Evolutionary conservation across 257 asterid genomes (phyloP).

Genomic region (Cordia subcordata): DNA sequence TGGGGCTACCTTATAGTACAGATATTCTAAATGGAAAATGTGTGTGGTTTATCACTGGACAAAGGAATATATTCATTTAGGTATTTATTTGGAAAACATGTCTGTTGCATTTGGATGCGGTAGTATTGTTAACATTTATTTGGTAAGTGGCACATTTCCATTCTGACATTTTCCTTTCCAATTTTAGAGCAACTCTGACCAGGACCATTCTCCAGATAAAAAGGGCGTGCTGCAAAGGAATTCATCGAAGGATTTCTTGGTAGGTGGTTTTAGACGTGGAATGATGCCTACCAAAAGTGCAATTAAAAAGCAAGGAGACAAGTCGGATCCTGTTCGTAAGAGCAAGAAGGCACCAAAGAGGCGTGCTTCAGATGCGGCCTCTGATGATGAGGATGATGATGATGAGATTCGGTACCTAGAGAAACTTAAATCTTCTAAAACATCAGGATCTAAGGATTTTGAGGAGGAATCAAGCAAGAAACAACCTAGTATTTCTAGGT

Average conservation of each 20-base stretch:
- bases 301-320: constrained; percentile 49
- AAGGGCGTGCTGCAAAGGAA: constrained; percentile 50
- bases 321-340: constrained; percentile 73
- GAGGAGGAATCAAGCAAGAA: constrained; percentile 49
- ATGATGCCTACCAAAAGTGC: constrained; percentile 35
- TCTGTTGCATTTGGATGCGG: constrained; percentile 29
- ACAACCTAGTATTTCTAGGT: constrained; percentile 22
- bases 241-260: constrained; percentile 58
- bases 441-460: constrained; percentile 39
- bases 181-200: constrained; percentile 61
- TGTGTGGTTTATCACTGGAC: constrained; percentile 11
- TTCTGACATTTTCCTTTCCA: constrained; percentile 23
- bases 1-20: not conserved
- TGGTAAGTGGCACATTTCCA: constrained; percentile 10
- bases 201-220: constrained; percentile 41
- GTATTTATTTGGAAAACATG: constrained; percentile 22
- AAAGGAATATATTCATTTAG: constrained; percentile 4
- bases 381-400: constrained; percentile 77
- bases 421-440: constrained; percentile 68
- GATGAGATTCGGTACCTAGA: constrained; percentile 88
- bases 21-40: not conserved
- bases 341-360: constrained; percentile 80
- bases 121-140: constrained; percentile 17
- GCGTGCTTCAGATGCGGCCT: constrained; percentile 66
- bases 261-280: constrained; percentile 36